Evolutionary conservation across 495 filamentous ascomycete genomes (phyloP), one percentile per base, ranked within the genome.

Genomic region (Hyaloscypha hepaticicola): DNA sequence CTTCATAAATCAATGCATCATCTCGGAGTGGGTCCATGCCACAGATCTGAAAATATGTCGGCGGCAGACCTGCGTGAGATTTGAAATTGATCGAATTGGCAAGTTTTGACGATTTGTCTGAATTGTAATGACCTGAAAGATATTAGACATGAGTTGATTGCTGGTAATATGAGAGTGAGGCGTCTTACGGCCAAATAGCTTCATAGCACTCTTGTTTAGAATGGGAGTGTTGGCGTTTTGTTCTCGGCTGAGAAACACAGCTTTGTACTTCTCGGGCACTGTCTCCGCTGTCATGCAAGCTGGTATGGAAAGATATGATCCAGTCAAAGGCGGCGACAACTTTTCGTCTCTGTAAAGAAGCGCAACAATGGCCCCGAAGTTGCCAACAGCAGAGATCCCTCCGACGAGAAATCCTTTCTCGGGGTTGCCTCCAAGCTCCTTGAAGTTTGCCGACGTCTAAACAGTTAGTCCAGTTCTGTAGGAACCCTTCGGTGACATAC

Each of bases 371-470:
- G 77, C 75, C 0, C 77, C 67, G 12, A 84, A 69, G 64, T 81
- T 80, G 2, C 73, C 81, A 8, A 82, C 83, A 16, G 81, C 80
- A 5, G 78, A 81, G 3, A 72, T 74, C 5, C 83, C 83, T 27
- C 80, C 80, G 38, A 84, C 60, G 29, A 85, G 66, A 61, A 84
- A 84, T 1, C 83, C 83, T 58, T 64, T 72, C 8, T 69, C 64
- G 3, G 76, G 74, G 56, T 78, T 74, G 19, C 77, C 75, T 24
- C 71, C 73, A 5, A 78, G 69, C 6, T 71, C 68, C 41, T 69
- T 41, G 61, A 76, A 75, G 55, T 84, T 76, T 25, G 67, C 51
- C 1, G 77, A 75, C 11, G 72, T 72, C 73, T 53, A 25, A 8
- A 53, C n/a, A 53, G 14, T 53, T 26, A 53, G 25, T 21, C 5